phyloP scores from a whole-genome alignment of 1,284 basidiomycete species.

The Rhizoctonia solani region DNA sequence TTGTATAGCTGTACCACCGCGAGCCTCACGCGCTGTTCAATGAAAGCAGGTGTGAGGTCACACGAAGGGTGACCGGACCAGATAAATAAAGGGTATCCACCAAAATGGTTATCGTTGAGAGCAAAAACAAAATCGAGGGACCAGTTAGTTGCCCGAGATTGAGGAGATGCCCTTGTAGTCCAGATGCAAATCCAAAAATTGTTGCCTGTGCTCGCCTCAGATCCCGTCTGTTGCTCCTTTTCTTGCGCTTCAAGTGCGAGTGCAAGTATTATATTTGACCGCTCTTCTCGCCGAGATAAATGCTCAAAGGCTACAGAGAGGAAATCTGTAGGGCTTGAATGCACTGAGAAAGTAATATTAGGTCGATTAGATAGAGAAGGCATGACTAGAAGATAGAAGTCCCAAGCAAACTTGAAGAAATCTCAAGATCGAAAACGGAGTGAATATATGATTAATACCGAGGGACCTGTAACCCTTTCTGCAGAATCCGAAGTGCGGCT shows the following conservation, averaged over 20 bases:
- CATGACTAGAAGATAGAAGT: constrained; percentile 8
- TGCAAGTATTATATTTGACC: constrained; percentile 62
- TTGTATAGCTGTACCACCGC: constrained; percentile 48
- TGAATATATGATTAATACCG: background rate
- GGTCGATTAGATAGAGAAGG: constrained; percentile 22
- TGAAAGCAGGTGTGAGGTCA: constrained; percentile 45
- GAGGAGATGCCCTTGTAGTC: constrained; percentile 11
- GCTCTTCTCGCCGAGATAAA: constrained; percentile 49
- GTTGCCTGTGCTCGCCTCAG: background rate
- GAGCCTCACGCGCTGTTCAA: constrained; percentile 46
- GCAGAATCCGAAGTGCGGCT: no score
- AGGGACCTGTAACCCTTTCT: no score
- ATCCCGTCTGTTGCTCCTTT: constrained; percentile 37
- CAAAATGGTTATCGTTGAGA: constrained; percentile 58
- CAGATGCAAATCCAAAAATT: constrained; percentile 57
- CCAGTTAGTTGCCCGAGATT: constrained; percentile 8
- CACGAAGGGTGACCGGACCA: constrained; percentile 49
- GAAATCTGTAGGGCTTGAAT: constrained; percentile 51
- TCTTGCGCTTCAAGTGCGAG: constrained; percentile 47
- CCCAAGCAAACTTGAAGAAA: background rate
- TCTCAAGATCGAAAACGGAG: background rate
- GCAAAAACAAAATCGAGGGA: constrained; percentile 60
- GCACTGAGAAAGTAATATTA: constrained; percentile 50
- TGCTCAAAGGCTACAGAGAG: constrained; percentile 39
- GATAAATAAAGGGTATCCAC: constrained; percentile 62